Conservation (phyloP, 768 basidiomycete genomes). For the Lactifluus subvellereus region DNA sequence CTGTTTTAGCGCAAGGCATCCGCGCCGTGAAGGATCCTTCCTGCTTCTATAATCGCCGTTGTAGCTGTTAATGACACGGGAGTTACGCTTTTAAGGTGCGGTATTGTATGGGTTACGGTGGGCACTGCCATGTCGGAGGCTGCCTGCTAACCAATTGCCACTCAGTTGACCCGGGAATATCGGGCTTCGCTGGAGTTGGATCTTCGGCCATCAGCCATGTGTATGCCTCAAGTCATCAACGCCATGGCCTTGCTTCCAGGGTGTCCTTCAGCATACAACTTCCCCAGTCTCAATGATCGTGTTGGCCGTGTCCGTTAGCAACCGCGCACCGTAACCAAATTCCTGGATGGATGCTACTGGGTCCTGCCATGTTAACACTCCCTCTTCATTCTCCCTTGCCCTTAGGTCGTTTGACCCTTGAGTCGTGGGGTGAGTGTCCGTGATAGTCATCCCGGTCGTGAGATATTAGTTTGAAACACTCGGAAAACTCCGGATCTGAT, state of each 20-base stretch:
- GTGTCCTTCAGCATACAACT: neutral
- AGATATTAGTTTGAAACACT: neutral
- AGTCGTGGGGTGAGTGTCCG: neutral
- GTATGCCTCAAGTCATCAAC: slow-evolving; percentile 13
- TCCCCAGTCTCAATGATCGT: neutral
- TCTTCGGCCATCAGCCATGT: slow-evolving; percentile 6
- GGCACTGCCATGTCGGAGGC: neutral
- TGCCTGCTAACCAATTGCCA: neutral
- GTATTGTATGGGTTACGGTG: neutral
- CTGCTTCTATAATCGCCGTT: slow-evolving; percentile 11
- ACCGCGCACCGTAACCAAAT: neutral
- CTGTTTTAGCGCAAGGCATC: slow-evolving; percentile 4
- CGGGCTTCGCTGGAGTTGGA: slow-evolving; percentile 3
- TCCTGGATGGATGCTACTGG: neutral
- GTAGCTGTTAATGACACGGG: slow-evolving; percentile 3
- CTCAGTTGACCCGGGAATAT: slow-evolving; percentile 6
- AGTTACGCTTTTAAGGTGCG: slow-evolving; percentile 6
- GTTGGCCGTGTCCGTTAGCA: neutral
- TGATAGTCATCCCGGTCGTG: neutral
- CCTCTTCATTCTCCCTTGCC: neutral
- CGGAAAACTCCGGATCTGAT: slow-evolving; percentile 9
- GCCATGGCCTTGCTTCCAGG: slow-evolving; percentile 8
- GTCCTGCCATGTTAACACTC: neutral
- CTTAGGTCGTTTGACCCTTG: neutral
- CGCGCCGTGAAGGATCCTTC: neutral